phyloP scores from a whole-genome alignment of 106 monocot species.

The Phalaenopsis equestris region DNA sequence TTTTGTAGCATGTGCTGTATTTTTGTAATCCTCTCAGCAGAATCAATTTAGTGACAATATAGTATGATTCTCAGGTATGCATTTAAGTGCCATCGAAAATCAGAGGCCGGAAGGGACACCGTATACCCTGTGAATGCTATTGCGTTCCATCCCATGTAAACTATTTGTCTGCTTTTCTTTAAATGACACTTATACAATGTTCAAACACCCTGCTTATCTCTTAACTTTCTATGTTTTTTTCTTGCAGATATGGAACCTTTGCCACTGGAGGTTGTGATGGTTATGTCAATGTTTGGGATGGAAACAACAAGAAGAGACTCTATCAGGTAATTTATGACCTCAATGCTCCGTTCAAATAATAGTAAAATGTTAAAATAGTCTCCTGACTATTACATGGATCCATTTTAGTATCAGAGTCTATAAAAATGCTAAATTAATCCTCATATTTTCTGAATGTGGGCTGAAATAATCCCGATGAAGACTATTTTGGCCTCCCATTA shows the following conservation, averaged over 20 bases:
- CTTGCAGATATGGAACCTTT: conserved; percentile 89
- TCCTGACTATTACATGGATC: too few species aligned
- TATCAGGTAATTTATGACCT: conserved; percentile 56
- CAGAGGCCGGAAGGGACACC: conserved; percentile 85
- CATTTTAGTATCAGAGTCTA: too few species aligned
- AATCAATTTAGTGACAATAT: not conserved
- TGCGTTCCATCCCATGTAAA: conserved; percentile 95
- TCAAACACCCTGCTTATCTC: not conserved
- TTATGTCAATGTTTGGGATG: conserved; percentile 98
- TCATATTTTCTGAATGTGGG: too few species aligned
- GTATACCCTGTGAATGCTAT: conserved; percentile 96
- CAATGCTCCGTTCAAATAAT: not conserved
- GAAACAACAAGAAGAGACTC: conserved; percentile 91
- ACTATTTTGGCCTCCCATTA: too few species aligned
- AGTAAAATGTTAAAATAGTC: too few species aligned
- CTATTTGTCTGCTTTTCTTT: conserved; percentile 8
- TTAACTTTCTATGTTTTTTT: not conserved
- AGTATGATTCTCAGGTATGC: conserved; percentile 59
- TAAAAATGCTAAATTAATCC: too few species aligned
- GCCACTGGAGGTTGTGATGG: conserved; percentile 99
- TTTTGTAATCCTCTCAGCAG: too few species aligned
- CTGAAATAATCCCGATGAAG: too few species aligned
- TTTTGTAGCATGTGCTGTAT: not conserved
- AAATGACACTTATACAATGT: not conserved
- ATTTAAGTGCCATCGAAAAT: conserved; percentile 93